Evolutionary conservation across 495 filamentous ascomycete species (phyloP), one percentile per base, ranked within the genome.

Genomic region (Tuber brumale): DNA sequence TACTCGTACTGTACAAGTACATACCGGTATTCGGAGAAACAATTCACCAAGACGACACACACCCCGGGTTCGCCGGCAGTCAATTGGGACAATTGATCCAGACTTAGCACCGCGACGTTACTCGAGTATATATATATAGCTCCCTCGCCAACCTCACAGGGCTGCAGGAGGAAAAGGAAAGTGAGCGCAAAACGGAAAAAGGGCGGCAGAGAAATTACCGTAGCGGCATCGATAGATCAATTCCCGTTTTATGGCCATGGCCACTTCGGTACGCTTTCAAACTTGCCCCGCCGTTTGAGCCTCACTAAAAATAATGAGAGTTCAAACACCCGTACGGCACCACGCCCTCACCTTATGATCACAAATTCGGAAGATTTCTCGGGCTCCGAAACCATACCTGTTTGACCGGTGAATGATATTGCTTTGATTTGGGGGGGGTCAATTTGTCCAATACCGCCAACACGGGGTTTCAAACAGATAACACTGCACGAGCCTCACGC

Each of bases 221-320:
- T 45, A 31, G 57, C 57, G n/a, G 27, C 27, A 66, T 31, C 27
- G 57, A 66, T 0, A 66, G n/a, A 66, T 66, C 57, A 66, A 31
- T 66, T 57, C 57, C n/a, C 57, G 18, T 66, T 66, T 66, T 66
- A 66, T n/a, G 57, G 57, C 57, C 57, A 66, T 66, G 57, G 57
- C 57, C n/a, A 18, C 57, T 66, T 18, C 57, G 16, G 57, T 31
- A n/a, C 57, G 57, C 57, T 61, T 61, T 61, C 57, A 61, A 61
- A 61, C 57, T 31, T 61, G 57, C 57, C 51, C 27, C 3, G 19
- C 45, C 16, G 14, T 31, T 61, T 61, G 57, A 57, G 57, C 57
- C 57, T 16, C 57, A 61, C 57, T 16, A 2, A 14, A 61, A 61
- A 31, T 14, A 31, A 61, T 31, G 12, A 57, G 51, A 16, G 57